phyloP scores from a whole-genome alignment of 306 rosid genomes.

The Castanea mollissima region DNA sequence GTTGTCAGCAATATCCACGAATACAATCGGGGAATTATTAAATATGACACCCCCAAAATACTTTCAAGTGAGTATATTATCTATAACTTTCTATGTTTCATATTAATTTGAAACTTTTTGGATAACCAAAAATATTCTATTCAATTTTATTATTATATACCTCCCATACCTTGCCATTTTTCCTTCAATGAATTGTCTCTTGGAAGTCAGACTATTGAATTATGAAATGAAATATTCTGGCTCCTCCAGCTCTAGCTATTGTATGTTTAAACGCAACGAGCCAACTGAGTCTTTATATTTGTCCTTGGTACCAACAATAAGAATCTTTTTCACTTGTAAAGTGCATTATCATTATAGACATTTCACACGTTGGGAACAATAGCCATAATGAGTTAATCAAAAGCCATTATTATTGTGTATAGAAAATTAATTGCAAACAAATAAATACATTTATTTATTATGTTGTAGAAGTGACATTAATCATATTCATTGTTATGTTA shows the following conservation, averaged over 20 bases:
- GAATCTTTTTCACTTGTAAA: too few species aligned
- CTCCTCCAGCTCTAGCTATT: not conserved
- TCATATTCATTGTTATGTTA: too few species aligned
- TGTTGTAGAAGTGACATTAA: too few species aligned
- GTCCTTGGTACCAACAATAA: not conserved
- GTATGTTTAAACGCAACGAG: not conserved
- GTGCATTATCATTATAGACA: not conserved
- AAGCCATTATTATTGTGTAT: not conserved
- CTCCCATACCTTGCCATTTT: not conserved
- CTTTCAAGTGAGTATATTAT: slow-evolving; percentile 64
- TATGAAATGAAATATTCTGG: not conserved
- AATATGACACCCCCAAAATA: slow-evolving; percentile 79
- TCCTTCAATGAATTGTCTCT: not conserved
- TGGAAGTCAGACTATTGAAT: not conserved
- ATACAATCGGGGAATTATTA: slow-evolving; percentile 54
- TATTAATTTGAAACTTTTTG: not conserved
- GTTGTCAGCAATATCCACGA: slow-evolving; percentile 31
- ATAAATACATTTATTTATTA: too few species aligned
- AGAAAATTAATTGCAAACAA: not conserved
- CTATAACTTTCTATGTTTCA: slow-evolving; percentile 1
- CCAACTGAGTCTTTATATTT: not conserved
- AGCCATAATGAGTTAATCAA: too few species aligned
- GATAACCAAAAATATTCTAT: not conserved
- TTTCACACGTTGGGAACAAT: too few species aligned
- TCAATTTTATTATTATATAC: not conserved